Percentiles rank a stretch among this genome's conserved stretches.
Conservation (phyloP, 441 rosid genomes). For the Euphorbia celastroides region DNA sequence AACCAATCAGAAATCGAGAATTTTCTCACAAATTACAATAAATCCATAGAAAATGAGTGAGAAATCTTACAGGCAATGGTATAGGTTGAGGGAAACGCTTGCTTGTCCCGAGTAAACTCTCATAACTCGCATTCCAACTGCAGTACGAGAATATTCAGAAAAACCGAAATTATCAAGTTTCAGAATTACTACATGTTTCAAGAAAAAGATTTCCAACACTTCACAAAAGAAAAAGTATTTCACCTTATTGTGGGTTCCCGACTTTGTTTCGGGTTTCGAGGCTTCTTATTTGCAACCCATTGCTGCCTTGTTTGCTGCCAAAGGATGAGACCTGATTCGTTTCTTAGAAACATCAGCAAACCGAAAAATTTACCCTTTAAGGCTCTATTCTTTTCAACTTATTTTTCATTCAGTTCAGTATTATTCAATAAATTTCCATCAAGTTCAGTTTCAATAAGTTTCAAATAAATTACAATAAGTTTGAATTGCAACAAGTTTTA, state of each 20-base stretch:
- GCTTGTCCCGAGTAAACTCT: slow-evolving; percentile 50
- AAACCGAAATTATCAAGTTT: background rate
- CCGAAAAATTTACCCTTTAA: slow-evolving; percentile 2
- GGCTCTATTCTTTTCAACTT: no score
- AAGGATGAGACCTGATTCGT: slow-evolving; percentile 44
- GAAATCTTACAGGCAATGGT: slow-evolving; percentile 62
- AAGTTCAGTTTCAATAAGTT: no score
- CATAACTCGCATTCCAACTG: slow-evolving; percentile 66
- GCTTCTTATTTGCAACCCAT: slow-evolving; percentile 55
- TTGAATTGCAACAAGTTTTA: no score
- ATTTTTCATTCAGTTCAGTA: no score
- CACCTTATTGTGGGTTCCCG: slow-evolving; percentile 71
- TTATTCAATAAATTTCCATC: no score
- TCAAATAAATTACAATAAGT: no score
- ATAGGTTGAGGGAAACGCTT: slow-evolving; percentile 48
- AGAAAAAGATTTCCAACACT: background rate
- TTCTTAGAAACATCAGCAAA: slow-evolving; percentile 8
- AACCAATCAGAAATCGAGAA: background rate
- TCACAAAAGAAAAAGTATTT: slow-evolving; percentile 2
- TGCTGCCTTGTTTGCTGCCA: slow-evolving; percentile 83
- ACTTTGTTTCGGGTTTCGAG: slow-evolving; percentile 29
- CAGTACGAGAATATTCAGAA: background rate
- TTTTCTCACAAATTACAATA: background rate
- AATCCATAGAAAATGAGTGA: background rate
- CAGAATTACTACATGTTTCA: background rate